A percentile compares a stretch with the other conserved stretches of the same genome.
Evolutionary conservation across 495 filamentous ascomycete genomes (phyloP).

Genomic region (Copromyces sp.): DNA sequence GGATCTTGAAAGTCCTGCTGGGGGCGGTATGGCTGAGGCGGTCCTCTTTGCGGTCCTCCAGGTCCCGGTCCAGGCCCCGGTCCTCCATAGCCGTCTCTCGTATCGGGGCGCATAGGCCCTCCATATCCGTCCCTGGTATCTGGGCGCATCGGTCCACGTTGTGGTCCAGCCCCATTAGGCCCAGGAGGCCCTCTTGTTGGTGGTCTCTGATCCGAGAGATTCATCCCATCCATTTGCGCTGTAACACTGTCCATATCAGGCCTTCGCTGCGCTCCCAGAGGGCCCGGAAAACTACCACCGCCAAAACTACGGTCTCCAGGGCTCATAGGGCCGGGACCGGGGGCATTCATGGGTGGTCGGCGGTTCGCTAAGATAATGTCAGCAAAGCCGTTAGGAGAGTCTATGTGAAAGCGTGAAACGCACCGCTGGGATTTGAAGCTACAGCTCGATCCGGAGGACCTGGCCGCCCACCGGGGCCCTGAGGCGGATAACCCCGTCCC

Average conservation of each 20-base stretch:
- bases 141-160: slow-evolving; percentile 24
- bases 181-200: slow-evolving; percentile 19
- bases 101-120: slow-evolving; percentile 17
- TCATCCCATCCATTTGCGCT: slow-evolving; percentile 48
- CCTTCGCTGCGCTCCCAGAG: slow-evolving; percentile 43
- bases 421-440: slow-evolving; percentile 26
- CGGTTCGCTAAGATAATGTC: slow-evolving; percentile 19
- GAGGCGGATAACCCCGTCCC: slow-evolving; percentile 32
- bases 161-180: slow-evolving; percentile 14
- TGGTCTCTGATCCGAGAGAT: slow-evolving; percentile 38
- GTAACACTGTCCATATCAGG: slow-evolving; percentile 38
- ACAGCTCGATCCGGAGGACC: slow-evolving; percentile 25
- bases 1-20: slow-evolving; percentile 31
- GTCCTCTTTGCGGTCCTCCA: slow-evolving; percentile 27
- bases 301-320: slow-evolving; percentile 45
- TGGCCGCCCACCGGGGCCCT: slow-evolving; percentile 28
- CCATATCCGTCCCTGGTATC: slow-evolving; percentile 20
- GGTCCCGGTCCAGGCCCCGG: slow-evolving; percentile 21
- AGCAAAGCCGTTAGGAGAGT: neutral
- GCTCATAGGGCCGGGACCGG: slow-evolving; percentile 6
- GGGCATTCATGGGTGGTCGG: slow-evolving; percentile 21
- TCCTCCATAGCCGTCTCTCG: slow-evolving; percentile 22
- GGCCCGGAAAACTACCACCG: slow-evolving; percentile 57
- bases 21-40: slow-evolving; percentile 24
- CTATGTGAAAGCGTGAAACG: slow-evolving; percentile 4